A percentile compares a stretch with the other conserved stretches of the same genome.
Evolutionary conservation across 2,329 filamentous ascomycete species (phyloP).

Genomic region (Periglandula ipomoeae): DNA sequence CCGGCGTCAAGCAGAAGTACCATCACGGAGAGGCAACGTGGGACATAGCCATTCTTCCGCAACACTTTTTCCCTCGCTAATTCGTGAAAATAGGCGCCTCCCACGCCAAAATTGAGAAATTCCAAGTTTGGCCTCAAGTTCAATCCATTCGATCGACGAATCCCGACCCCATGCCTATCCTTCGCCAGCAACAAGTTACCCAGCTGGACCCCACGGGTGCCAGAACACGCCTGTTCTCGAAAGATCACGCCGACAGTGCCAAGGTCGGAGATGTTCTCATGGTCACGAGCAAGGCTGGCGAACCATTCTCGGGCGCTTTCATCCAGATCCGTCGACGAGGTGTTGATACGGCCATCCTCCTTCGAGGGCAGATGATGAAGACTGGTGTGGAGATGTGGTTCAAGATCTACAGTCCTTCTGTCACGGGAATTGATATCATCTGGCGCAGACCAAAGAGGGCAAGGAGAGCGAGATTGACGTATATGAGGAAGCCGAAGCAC

Average conservation of each 20-base stretch:
- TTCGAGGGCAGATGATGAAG: constrained; percentile 78
- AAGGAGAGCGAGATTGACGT: constrained; percentile 79
- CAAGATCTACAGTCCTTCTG: constrained; percentile 86
- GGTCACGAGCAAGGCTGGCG: constrained; percentile 68
- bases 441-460: constrained; percentile 78
- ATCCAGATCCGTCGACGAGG: constrained; percentile 82
- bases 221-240: constrained; percentile 72
- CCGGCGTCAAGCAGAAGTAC: constrained; percentile 15
- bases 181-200: constrained; percentile 61
- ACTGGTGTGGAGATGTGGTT: constrained; percentile 95
- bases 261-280: constrained; percentile 86
- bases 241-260: constrained; percentile 66
- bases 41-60: constrained; percentile 7
- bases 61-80: constrained; percentile 9
- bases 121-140: constrained; percentile 46
- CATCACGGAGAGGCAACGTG: constrained; percentile 27
- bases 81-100: constrained; percentile 20
- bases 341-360: constrained; percentile 77
- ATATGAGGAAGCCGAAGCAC: constrained; percentile 81
- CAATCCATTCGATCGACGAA: constrained; percentile 45
- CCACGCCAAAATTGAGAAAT: constrained; percentile 26
- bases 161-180: constrained; percentile 58
- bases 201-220: constrained; percentile 77
- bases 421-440: constrained; percentile 87
- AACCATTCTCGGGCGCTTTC: constrained; percentile 84